phyloP scores from a whole-genome alignment of 169 alveolate species.

The Plasmodium inui region DNA sequence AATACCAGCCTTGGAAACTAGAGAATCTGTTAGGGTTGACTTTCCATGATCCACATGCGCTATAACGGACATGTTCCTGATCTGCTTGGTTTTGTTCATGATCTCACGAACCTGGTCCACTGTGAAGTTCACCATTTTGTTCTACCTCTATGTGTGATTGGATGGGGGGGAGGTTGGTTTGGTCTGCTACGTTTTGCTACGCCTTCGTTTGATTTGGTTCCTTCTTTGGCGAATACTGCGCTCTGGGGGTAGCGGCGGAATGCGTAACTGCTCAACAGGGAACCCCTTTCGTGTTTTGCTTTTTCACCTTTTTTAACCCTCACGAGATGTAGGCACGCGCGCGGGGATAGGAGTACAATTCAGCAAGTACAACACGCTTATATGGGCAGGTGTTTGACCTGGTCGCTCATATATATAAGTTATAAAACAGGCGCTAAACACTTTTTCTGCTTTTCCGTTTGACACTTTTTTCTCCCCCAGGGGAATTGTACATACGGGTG shows the following conservation, averaged over 20 bases:
- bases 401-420: background rate
- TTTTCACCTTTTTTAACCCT: background rate
- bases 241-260: background rate
- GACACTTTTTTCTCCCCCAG: background rate
- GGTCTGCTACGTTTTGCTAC: too few relatives aligned
- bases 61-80: constrained; percentile 99
- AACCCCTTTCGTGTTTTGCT: background rate
- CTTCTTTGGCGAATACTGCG: background rate
- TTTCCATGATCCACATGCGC: constrained; percentile 99
- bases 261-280: background rate
- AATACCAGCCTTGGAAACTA: constrained; percentile 99
- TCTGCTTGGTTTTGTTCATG: constrained; percentile 98
- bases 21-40: constrained; percentile 98
- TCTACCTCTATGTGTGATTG: background rate
- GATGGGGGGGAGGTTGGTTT: background rate
- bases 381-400: background rate
- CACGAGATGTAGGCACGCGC: background rate
- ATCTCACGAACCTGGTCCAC: constrained; percentile 98
- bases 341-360: background rate
- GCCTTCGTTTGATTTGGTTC: background rate
- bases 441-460: background rate
- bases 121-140: constrained; percentile 97
- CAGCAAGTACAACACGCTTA: background rate
- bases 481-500: background rate
- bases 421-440: background rate